Conservation (phyloP, 2,329 filamentous ascomycete species). For the Bipolaris cookei region DNA sequence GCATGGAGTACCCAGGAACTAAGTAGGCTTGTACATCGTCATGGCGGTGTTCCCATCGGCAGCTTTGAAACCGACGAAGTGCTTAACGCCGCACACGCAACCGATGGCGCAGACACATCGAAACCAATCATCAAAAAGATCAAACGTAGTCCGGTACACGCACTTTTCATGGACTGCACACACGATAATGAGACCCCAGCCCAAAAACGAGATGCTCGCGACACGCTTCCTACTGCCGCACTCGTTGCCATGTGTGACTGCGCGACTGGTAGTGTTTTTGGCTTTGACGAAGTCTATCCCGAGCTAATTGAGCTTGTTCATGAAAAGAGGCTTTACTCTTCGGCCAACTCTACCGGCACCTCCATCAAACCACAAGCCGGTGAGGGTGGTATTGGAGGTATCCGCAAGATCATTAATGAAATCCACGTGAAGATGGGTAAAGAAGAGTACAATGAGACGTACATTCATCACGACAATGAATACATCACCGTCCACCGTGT, state of each 20-base stretch:
- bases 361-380: constrained; percentile 69
- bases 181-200: constrained; percentile 97
- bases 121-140: constrained; percentile 72
- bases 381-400: constrained; percentile 83
- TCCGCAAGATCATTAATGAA: constrained; percentile 92
- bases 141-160: constrained; percentile 86
- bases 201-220: constrained; percentile 91
- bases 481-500: constrained; percentile 97
- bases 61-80: constrained; percentile 96
- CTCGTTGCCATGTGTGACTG: constrained; percentile 96
- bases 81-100: constrained; percentile 63
- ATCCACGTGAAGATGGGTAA: constrained; percentile 96
- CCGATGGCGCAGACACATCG: constrained; percentile 31
- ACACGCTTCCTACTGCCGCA: constrained; percentile 92
- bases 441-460: constrained; percentile 91
- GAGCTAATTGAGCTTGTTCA: constrained; percentile 90
- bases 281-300: constrained; percentile 96
- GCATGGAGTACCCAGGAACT: constrained; percentile 94
- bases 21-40: constrained; percentile 88
- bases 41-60: constrained; percentile 92
- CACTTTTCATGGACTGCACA: constrained; percentile 98
- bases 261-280: constrained; percentile 94
- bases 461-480: constrained; percentile 94
- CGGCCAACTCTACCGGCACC: constrained; percentile 69
- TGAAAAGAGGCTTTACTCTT: constrained; percentile 83